A percentile compares a stretch with the other conserved stretches of the same genome.
phyloP scores from a whole-genome alignment of 768 basidiomycete species.

The Tricholoma sp. region DNA sequence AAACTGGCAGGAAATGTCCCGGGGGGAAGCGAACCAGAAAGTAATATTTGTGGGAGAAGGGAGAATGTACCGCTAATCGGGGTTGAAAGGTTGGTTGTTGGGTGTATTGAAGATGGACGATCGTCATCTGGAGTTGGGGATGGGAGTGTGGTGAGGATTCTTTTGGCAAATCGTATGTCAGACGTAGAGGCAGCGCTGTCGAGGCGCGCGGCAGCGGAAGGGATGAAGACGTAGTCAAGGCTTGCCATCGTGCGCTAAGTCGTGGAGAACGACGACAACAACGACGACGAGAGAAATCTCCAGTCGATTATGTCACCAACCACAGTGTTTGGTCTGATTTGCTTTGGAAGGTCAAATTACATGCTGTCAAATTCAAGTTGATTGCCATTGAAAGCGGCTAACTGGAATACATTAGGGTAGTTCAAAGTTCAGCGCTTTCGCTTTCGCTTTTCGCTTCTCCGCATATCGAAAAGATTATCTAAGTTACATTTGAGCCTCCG shows the following conservation, averaged over 20 bases:
- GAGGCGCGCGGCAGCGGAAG: conserved; percentile 38
- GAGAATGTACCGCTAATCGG: conserved; percentile 26
- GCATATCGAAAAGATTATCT: no score
- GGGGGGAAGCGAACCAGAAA: conserved; percentile 24
- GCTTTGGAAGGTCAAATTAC: no score
- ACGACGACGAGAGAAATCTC: no score
- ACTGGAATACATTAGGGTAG: no score
- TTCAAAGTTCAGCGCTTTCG: no score
- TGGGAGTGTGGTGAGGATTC: conserved; percentile 39
- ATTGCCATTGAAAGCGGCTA: no score
- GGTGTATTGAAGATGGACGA: background rate
- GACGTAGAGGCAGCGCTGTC: conserved; percentile 8
- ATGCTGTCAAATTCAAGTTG: no score
- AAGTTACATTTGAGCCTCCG: no score
- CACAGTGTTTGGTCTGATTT: no score
- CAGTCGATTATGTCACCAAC: no score
- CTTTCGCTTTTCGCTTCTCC: no score
- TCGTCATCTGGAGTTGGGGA: conserved; percentile 23
- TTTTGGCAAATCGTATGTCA: conserved; percentile 35
- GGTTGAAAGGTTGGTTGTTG: conserved; percentile 12
- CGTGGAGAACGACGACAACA: no score
- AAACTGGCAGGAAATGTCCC: conserved; percentile 9
- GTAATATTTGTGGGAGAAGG: conserved; percentile 36
- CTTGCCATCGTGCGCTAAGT: conserved; percentile 32
- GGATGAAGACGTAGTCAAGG: conserved; percentile 44